Base-by-base conservation (phyloP, 306 rosid species). In the Bauhinia variegata region DNA sequence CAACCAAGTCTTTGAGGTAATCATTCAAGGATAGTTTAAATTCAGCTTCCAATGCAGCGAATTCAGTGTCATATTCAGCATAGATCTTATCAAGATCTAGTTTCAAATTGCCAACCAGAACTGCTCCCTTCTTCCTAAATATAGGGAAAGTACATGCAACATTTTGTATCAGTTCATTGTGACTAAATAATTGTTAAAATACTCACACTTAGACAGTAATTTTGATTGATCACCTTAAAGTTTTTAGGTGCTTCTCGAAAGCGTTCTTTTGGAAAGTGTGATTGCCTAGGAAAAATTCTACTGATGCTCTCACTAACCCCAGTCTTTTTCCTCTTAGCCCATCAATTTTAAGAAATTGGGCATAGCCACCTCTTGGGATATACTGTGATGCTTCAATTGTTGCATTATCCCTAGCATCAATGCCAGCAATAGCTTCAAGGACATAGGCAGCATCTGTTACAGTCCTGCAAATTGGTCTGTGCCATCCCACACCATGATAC, bases 321-420 rank as follows among this genome's bases (percentile, higher is more conserved):
- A 87, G 1, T 57, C 95, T 83, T 88, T 88, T 88, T 63, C 91
- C 88, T 74, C 49, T 42, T 4, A 85, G 82, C 30, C 91, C 88
- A 41, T 76, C 70, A 46, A 59, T 51, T 47, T 47, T 83, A 32
- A 85, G 85, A 72, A 78, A 85, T 23, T 80, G 88, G 54, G 71
- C 68, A 65, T 88, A 88, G 51, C 88, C 91, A 41, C 79, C 84
- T 58, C 7, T 63, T 0, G 95, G 88, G 31, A 85, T 70, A 62
- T 80, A 85, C 23, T 75, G 79, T 4, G 85, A 83, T 55, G 80
- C 81, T 72, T 68, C 52, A 47, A 52, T 68, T 16, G 89, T 83
- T 53, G 79, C 85, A 2, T 74, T 31, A 57, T 83, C 89, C 5
- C 65, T 53, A 28, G 30, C 33, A 57, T 88, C 87, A 4, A 63